These are phyloP conservation scores for Colletotrichum australisinense DNA, from an alignment of 2,329 filamentous ascomycete species.

Conservation along the genomic window DNA sequence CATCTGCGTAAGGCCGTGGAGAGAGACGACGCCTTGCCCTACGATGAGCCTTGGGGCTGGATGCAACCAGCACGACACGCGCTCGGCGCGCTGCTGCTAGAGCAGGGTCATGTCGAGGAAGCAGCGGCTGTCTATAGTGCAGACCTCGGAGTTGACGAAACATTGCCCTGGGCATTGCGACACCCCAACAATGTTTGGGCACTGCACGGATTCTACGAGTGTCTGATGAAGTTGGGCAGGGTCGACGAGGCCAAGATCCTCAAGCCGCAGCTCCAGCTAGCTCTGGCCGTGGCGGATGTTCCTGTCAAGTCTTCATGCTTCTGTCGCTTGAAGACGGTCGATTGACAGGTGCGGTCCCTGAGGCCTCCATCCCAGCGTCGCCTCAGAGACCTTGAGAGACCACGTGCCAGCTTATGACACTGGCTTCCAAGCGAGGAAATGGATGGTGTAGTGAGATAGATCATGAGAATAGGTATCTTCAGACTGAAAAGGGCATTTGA, in stretches of 20 bases:
- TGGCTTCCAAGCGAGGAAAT: not conserved
- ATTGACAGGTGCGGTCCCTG: slow-evolving; percentile 31
- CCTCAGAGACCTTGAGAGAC: slow-evolving; percentile 10
- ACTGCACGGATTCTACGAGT: slow-evolving; percentile 79
- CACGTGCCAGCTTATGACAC: slow-evolving; percentile 24
- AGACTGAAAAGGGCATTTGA: not conserved
- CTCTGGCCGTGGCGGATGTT: slow-evolving; percentile 69
- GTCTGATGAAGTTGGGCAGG: slow-evolving; percentile 67
- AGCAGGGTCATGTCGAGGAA: slow-evolving; percentile 70
- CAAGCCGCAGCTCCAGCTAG: slow-evolving; percentile 60
- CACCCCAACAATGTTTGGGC: slow-evolving; percentile 83
- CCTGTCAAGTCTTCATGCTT: slow-evolving; percentile 68
- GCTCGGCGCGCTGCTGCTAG: slow-evolving; percentile 75
- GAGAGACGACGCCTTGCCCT: slow-evolving; percentile 72
- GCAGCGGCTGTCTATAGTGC: slow-evolving; percentile 69
- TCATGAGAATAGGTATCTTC: not conserved
- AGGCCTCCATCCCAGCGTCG: slow-evolving; percentile 31
- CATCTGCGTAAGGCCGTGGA: slow-evolving; percentile 67
- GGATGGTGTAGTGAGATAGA: not conserved
- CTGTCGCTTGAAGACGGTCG: slow-evolving; percentile 44
- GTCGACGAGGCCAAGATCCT: slow-evolving; percentile 49
- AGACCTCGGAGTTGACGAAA: slow-evolving; percentile 70
- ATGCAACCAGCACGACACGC: slow-evolving; percentile 81
- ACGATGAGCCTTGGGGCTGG: slow-evolving; percentile 84
- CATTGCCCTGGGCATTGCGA: slow-evolving; percentile 70